These are phyloP conservation scores for Tuber brumale DNA, from an alignment of 495 filamentous ascomycete species.

Conservation along the genomic window DNA sequence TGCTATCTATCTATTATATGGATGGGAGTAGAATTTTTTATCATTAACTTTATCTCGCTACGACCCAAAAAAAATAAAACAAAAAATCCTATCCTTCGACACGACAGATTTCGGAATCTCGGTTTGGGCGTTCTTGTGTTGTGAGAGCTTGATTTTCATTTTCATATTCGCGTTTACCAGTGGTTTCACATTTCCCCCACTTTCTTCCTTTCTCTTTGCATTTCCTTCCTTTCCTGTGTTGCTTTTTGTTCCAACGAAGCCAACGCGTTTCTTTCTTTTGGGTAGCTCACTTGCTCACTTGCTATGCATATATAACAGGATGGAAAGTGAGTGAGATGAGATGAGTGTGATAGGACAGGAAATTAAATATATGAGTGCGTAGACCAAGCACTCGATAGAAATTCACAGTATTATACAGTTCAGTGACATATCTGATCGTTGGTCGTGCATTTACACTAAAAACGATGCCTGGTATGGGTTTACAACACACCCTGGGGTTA, in stretches of 20 bases:
- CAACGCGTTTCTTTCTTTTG: background rate
- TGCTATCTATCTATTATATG: background rate
- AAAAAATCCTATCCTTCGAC: background rate
- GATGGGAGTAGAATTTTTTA: background rate
- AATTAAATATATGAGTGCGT: background rate
- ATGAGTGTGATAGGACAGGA: background rate
- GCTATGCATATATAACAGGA: background rate
- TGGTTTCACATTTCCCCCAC: background rate
- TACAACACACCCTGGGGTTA: background rate
- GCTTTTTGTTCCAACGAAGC: background rate
- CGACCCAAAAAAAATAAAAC: background rate
- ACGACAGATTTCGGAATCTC: background rate
- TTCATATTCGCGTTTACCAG: background rate
- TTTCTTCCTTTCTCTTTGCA: background rate
- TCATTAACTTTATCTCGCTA: background rate
- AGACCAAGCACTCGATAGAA: background rate
- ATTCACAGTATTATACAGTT: background rate
- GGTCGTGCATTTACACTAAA: background rate
- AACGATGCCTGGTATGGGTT: background rate
- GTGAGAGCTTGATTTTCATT: background rate
- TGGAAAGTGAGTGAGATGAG: background rate
- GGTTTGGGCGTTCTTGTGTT: conserved; percentile 4
- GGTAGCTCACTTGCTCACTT: background rate
- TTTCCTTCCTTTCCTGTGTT: background rate
- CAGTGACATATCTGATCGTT: too few species aligned